Evolutionary conservation across 2,329 filamentous ascomycete species (phyloP).

Genomic region (Cercospora beticola): DNA sequence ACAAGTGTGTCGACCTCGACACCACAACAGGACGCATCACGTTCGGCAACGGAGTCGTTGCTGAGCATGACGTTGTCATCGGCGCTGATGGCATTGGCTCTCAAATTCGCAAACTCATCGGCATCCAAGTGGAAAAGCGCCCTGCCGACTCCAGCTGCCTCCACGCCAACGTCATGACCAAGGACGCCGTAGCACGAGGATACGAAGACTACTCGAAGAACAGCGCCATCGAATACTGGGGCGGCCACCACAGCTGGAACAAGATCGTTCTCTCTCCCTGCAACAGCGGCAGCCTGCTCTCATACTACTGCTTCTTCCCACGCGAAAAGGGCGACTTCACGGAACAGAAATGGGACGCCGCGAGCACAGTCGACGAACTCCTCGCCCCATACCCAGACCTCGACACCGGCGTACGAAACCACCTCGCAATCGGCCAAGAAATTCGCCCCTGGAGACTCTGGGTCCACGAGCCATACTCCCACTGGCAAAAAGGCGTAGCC

Average conservation of each 20-base stretch:
- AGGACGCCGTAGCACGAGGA: conserved; percentile 59
- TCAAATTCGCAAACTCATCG: conserved; percentile 61
- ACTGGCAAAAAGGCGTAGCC: conserved; percentile 52
- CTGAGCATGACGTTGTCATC: conserved; percentile 59
- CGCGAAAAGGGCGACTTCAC: conserved; percentile 60
- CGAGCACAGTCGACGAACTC: conserved; percentile 54
- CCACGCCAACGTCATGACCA: conserved; percentile 63
- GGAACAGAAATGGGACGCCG: conserved; percentile 59
- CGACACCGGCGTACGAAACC: conserved; percentile 57
- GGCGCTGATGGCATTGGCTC: conserved; percentile 69
- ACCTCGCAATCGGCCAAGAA: conserved; percentile 61
- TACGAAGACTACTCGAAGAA: conserved; percentile 63
- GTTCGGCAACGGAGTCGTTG: conserved; percentile 55
- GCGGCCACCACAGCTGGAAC: conserved; percentile 61
- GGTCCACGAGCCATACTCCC: conserved; percentile 63
- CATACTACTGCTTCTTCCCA: conserved; percentile 71
- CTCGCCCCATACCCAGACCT: conserved; percentile 61
- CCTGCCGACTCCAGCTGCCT: conserved; percentile 62
- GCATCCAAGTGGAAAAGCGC: conserved; percentile 60
- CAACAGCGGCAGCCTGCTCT: conserved; percentile 63
- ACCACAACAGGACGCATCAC: conserved; percentile 46
- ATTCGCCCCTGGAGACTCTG: conserved; percentile 67
- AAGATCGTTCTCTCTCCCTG: conserved; percentile 72
- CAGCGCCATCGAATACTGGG: conserved; percentile 68
- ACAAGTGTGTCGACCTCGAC: conserved; percentile 53